Percentiles rank a stretch among this genome's conserved stretches.
Evolutionary conservation across 176 grass and related monocot genomes (phyloP).

Genomic region (Triticum turgidum): DNA sequence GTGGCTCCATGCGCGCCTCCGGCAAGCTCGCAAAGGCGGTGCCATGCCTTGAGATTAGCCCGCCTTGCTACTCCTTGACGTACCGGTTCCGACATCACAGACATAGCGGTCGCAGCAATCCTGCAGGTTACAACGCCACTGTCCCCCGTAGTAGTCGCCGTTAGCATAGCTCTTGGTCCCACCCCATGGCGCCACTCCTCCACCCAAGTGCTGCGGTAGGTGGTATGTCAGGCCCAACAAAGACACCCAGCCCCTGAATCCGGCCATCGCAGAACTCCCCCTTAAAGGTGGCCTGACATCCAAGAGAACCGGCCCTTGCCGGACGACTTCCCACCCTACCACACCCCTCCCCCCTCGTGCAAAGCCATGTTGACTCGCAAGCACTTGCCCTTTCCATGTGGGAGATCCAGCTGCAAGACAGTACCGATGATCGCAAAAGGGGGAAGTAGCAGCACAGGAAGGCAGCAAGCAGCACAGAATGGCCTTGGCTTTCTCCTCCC

Average conservation of each 20-base stretch:
- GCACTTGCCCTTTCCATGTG: constrained; percentile 88
- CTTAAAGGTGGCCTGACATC: constrained; percentile 84
- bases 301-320: constrained; percentile 88
- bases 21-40: no score
- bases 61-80: no score
- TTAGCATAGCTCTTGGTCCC: no score
- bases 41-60: no score
- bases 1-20: no score
- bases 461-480: not conserved
- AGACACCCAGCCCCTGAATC: constrained; percentile 76
- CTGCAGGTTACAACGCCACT: no score
- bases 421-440: not conserved
- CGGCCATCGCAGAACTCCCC: constrained; percentile 74
- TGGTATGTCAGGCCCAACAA: constrained; percentile 63
- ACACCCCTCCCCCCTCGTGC: constrained; percentile 70
- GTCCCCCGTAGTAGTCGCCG: no score
- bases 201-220: constrained; percentile 72
- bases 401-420: not conserved
- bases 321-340: constrained; percentile 63
- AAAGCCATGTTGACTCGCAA: constrained; percentile 73
- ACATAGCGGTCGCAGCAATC: no score
- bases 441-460: not conserved
- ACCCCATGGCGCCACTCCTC: constrained; percentile 31
- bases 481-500: not conserved
- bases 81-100: no score